Base-by-base conservation (phyloP, 2,329 filamentous ascomycete genomes). In the Stachybotrys echinatus region DNA sequence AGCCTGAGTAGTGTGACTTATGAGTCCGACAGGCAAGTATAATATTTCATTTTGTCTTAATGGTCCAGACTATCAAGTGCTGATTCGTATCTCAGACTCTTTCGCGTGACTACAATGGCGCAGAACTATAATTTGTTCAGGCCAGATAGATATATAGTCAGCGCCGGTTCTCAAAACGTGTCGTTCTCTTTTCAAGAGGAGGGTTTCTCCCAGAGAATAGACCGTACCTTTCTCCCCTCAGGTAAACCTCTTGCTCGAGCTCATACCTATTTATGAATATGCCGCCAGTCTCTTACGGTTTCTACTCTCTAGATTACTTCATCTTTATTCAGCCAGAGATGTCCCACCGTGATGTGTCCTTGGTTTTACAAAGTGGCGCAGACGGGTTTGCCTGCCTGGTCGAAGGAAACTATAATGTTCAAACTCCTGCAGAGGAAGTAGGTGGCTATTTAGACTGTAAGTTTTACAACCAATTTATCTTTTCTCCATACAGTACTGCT, bases 81-180 rank as follows among this genome's bases (percentile, higher is more conserved):
- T 46, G 44, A 46, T 34, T 37, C 18, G n/a, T 45, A 14, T 7
- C 21, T 45, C 10, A 48, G 50, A 34, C 48, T 51, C 22, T 45
- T 52, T 21, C 51, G 48, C 23, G n/a, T 48, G 19, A 45, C 40
- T 23, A 45, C 51, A 12, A 22, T 52, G 42, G 43, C 42, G 38
- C 44, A 52, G 31, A 52, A 52, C 45, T 52, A 52, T 45, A 52
- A 52, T 23, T 40, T 52, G 39, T 48, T 52, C 18, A 19, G 43
- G 17, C 48, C 31, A 19, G 51, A 52, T 22, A 40, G 51, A 42
- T 48, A 47, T 8, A 44, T 50, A 12, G 45, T 48, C 7, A 48
- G 42, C 23, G 21, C 19, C 19, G 51, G 51, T 17, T 39, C 48
- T 6, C 51, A 52, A 19, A 52, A 50, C 34, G 45, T 52, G 22